Percentiles rank a stretch among this genome's conserved stretches.
Conservation (phyloP, 140 eudicot species). For the Ambrosia hybrid region DNA sequence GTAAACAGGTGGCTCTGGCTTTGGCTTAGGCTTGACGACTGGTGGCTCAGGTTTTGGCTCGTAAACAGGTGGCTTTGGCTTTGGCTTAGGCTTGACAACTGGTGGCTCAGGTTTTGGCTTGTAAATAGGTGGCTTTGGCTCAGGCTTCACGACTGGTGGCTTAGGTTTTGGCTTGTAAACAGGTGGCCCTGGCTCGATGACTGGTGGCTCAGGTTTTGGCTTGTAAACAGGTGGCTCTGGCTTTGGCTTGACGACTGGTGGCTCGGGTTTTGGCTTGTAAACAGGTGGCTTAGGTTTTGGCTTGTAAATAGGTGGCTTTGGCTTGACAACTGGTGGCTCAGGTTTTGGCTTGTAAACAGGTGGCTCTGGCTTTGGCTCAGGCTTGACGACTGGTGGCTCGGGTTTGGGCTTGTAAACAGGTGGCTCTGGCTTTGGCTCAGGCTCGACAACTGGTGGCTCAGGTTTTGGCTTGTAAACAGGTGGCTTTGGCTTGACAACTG, state of each 20-base stretch:
- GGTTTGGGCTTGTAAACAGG: constrained; percentile 36
- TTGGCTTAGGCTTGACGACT: no score
- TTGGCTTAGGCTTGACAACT: constrained; percentile 19
- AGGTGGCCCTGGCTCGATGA: constrained; percentile 18
- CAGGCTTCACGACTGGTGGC: constrained; percentile 33
- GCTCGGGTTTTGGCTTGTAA: constrained; percentile 37
- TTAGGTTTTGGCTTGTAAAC: constrained; percentile 36
- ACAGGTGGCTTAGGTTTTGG: constrained; percentile 36
- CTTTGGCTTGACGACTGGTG: constrained; percentile 29
- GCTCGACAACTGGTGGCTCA: constrained; percentile 40
- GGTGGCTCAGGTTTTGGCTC: constrained; percentile 31
- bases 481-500: constrained; percentile 10
- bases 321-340: constrained; percentile 31
- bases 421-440: constrained; percentile 40
- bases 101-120: constrained; percentile 43
- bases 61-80: constrained; percentile 18
- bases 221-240: constrained; percentile 42
- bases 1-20: constrained; percentile 32
- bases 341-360: constrained; percentile 40
- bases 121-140: constrained; percentile 30
- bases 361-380: constrained; percentile 14
- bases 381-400: constrained; percentile 10
- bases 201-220: not conserved
- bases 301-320: constrained; percentile 40
- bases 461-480: constrained; percentile 25